Evolutionary conservation across 2,329 filamentous ascomycete species (phyloP), one percentile per base, ranked within the genome.

Genomic region (Xylariaceae sp.): DNA sequence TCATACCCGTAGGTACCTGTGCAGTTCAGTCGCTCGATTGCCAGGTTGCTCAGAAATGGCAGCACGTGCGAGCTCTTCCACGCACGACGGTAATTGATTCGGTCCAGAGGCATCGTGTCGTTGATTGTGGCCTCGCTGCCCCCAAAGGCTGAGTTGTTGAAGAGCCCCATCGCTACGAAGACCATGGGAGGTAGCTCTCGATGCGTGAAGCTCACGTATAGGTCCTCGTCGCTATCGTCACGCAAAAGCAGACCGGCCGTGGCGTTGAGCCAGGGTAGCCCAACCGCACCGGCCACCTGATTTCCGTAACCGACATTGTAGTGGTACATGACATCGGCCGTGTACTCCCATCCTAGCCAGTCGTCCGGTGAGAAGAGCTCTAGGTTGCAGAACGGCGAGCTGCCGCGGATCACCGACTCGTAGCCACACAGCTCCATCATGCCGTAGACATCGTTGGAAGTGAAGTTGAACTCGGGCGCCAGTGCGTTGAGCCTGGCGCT

Each of bases 151-250:
- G 82, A 85, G 70, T 87, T 87, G 73, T 88, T 88, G 76, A 88
- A 89, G 4, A 89, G 74, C 0, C 86, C 86, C 70, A 89, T 77
- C 0, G 86, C 84, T 1, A 88, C 85, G 1, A 85, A 72, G 1
- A 88, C 83, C 53, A 83, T 85, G 1, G 86, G 85, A 1, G 85
- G 85, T 2, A 89, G 72, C 67, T 89, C 85, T 16, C 86, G 81
- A 66, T 89, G 86, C 0, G 86, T 88, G 72, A 89, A 89, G 46
- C 82, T 85, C 33, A 88, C 76, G 64, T 85, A 86, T 6, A 89
- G 74, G 50, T 88, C 83, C 63, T 88, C 78, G 10, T 64, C 65
- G 5, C 70, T 66, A 1, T 67, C 61, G 1, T 70, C 57, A 21
- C 62, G 68, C 46, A 82, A 64, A 8, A 86, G 71, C 0, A 83